Base-by-base conservation (phyloP, 306 rosid genomes). In the Medicago ruthenica region DNA sequence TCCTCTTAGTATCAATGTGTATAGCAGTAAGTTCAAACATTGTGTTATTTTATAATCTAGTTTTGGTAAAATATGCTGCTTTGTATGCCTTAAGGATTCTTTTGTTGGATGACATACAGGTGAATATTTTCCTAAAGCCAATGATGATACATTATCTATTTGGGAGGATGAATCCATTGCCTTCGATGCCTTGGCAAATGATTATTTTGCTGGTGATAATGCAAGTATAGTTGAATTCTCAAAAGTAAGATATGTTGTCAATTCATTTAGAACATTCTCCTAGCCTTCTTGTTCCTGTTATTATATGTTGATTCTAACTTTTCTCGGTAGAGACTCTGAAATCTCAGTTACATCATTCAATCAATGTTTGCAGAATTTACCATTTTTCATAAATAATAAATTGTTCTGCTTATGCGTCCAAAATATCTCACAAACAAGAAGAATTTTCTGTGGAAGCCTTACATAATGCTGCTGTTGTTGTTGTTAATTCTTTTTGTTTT, bases 91-190 rank as follows among this genome's bases (percentile, higher is more conserved):
- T 66, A 42, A 72, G 20, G 63, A 75, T 71, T 73, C 24, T 55
- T 51, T 16, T 71, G 20, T 59, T 58, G 8, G 24, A 16, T 76
- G 31, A 77, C 50, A 53, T 84, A 16, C 84, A 93, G 98, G 82
- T 51, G 91, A 93, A 59, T 93, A 93, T 83, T 90, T 93, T 79
- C 98, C 97, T 21, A 87, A 64, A 53, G 98, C 96, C 40, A 81
- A 59, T 54, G 77, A 83, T 70, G 97, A 93, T 85, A 70, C 79
- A 50, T 22, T 89, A 68, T 85, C 83, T 22, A 84, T 89, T 27
- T 89, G 97, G 98, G 98, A 93, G 88, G 93, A 85, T 51, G 85
- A 93, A 78, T 93, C 98, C 16, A 83, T 88, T 66, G 93, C 90
- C 75, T 68, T 89, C 71, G 87, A 90, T 83, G 84, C 67, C 74